phyloP scores from a whole-genome alignment of 495 filamentous ascomycete species.

The Penicillium cosmopolitanum region DNA sequence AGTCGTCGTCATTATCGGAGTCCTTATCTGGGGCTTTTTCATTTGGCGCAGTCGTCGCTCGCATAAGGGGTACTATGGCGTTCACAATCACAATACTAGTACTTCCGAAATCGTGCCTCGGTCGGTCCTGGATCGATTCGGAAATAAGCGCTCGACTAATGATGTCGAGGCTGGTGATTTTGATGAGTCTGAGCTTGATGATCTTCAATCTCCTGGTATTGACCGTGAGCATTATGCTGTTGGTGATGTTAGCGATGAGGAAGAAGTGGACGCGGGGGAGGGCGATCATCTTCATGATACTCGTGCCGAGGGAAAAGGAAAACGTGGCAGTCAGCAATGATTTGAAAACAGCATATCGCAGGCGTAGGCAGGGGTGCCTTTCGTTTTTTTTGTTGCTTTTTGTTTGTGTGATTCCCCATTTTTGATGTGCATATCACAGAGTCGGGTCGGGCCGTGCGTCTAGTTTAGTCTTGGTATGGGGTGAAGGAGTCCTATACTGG shows the following conservation, averaged over 20 bases:
- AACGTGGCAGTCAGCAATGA: too few species aligned
- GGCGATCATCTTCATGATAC: neutral
- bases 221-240: constrained; percentile 48
- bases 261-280: neutral
- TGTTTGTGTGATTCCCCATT: too few species aligned
- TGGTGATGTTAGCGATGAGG: constrained; percentile 47
- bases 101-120: constrained; percentile 23
- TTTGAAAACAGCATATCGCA: too few species aligned
- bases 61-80: constrained; percentile 50
- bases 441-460: too few species aligned
- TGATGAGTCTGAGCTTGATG: constrained; percentile 85
- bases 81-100: constrained; percentile 36
- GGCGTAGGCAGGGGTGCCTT: too few species aligned
- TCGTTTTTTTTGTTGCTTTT: too few species aligned
- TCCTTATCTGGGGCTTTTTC: constrained; percentile 79
- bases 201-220: constrained; percentile 58
- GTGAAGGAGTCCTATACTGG: too few species aligned
- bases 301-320: too few species aligned
- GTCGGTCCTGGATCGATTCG: constrained; percentile 41
- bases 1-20: constrained; percentile 79
- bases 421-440: too few species aligned
- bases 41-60: constrained; percentile 76
- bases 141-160: constrained; percentile 50
- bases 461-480: too few species aligned
- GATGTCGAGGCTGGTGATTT: constrained; percentile 87